Evolutionary conservation across 2,329 filamentous ascomycete genomes (phyloP).

Genomic region (Pyrenochaeta sp.): DNA sequence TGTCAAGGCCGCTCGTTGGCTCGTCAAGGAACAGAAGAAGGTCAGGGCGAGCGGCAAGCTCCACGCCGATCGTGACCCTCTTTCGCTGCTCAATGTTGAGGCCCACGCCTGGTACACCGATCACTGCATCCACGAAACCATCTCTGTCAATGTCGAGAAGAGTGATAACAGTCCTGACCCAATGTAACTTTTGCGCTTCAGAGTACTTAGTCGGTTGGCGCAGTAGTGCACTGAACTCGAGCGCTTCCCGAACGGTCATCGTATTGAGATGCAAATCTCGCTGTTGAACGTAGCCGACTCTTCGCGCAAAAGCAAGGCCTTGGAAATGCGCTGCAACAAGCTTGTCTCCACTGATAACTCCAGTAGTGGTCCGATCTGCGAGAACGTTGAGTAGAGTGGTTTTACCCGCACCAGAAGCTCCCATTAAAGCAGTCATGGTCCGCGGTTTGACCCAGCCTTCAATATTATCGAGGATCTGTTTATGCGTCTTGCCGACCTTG

Average conservation of each 20-base stretch:
- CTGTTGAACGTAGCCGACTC: conserved; percentile 67
- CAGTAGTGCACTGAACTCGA: conserved; percentile 81
- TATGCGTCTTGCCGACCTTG: conserved; percentile 67
- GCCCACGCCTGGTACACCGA: conserved; percentile 80
- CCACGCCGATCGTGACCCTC: conserved; percentile 86
- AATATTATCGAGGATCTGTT: conserved; percentile 47
- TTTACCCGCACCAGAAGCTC: conserved; percentile 75
- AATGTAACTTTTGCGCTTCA: conserved; percentile 75
- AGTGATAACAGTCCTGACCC: conserved; percentile 86
- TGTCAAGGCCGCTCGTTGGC: conserved; percentile 65
- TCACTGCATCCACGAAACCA: conserved; percentile 82
- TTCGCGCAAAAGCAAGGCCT: conserved; percentile 82
- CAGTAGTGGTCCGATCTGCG: conserved; percentile 81
- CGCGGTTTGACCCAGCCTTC: conserved; percentile 92
- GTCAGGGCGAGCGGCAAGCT: conserved; percentile 85
- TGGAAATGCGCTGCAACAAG: conserved; percentile 69
- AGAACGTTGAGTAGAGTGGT: conserved; percentile 85
- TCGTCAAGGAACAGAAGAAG: conserved; percentile 88
- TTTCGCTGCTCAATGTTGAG: conserved; percentile 72
- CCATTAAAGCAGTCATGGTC: conserved; percentile 82
- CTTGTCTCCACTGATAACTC: conserved; percentile 84
- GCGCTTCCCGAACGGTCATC: conserved; percentile 71
- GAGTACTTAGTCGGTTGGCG: conserved; percentile 76
- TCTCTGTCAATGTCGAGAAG: conserved; percentile 79
- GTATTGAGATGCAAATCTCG: conserved; percentile 67